Conservation (phyloP, 2,329 filamentous ascomycete species). For the Ophiostoma quercus region DNA sequence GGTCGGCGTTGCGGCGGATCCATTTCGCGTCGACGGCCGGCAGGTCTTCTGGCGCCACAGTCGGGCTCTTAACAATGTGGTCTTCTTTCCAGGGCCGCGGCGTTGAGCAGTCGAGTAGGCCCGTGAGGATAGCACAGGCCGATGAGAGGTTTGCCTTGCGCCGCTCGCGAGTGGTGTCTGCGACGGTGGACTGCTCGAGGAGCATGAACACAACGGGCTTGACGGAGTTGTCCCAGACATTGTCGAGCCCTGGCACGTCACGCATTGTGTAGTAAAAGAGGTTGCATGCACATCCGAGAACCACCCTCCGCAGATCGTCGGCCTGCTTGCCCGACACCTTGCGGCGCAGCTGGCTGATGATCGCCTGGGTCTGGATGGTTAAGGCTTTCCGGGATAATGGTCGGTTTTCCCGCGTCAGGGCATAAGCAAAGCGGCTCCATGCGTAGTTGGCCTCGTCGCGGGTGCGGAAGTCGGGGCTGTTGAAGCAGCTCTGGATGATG, state of each 20-base stretch:
- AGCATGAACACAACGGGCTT: constrained; percentile 57
- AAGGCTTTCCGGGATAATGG: constrained; percentile 52
- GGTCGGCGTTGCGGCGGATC: constrained; percentile 66
- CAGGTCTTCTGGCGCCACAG: constrained; percentile 67
- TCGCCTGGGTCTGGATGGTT: constrained; percentile 56
- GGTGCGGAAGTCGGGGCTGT: constrained; percentile 64
- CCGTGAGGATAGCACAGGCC: constrained; percentile 65
- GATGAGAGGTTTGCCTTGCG: constrained; percentile 47
- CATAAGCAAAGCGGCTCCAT: constrained; percentile 80
- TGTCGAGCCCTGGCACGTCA: constrained; percentile 60
- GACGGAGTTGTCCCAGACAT: constrained; percentile 74
- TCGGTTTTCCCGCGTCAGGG: constrained; percentile 58
- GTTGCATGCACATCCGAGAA: constrained; percentile 68
- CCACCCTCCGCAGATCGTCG: constrained; percentile 52
- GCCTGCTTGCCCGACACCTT: constrained; percentile 53
- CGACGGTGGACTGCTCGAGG: constrained; percentile 40
- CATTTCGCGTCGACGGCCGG: constrained; percentile 79
- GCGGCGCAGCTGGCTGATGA: constrained; percentile 61
- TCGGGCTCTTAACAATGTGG: constrained; percentile 56
- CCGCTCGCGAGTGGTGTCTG: constrained; percentile 30
- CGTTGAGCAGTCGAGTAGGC: constrained; percentile 59
- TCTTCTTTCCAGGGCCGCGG: constrained; percentile 67
- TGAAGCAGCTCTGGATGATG: constrained; percentile 78
- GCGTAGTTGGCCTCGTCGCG: constrained; percentile 74
- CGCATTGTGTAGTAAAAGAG: constrained; percentile 78